Evolutionary conservation across 495 filamentous ascomycete species (phyloP).

Genomic region (Tricharina praecox): DNA sequence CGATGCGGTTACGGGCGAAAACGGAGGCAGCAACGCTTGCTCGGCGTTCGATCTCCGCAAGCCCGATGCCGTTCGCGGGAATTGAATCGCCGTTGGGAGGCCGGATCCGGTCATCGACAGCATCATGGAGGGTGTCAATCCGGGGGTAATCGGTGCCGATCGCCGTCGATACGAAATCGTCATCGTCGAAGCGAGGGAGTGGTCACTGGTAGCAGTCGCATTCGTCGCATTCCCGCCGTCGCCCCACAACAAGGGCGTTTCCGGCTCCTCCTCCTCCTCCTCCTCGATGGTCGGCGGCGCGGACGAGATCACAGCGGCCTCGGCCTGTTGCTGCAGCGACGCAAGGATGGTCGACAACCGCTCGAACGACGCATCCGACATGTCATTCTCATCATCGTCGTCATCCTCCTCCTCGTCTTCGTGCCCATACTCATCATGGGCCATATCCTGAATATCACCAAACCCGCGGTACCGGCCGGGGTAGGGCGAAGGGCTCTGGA

Average conservation of each 20-base stretch:
- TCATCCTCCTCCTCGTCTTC: slow-evolving; percentile 4
- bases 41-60: too few relatives aligned
- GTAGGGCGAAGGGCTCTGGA: not conserved
- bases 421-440: slow-evolving; percentile 8
- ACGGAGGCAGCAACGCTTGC: not conserved
- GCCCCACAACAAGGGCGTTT: too few relatives aligned
- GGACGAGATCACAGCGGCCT: slow-evolving; percentile 22
- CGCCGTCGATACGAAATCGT: slow-evolving; percentile 1
- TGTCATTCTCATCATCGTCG: slow-evolving; percentile 15
- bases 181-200: not conserved
- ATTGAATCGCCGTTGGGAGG: not conserved
- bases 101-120: not conserved
- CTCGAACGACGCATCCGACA: slow-evolving; percentile 21
- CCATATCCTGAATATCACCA: slow-evolving; percentile 8
- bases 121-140: not conserved
- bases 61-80: too few relatives aligned
- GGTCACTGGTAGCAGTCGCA: too few relatives aligned
- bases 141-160: not conserved
- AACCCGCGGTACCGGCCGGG: not conserved
- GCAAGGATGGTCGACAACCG: slow-evolving; percentile 23
- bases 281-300: slow-evolving; percentile 11
- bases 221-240: too few relatives aligned
- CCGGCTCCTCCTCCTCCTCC: not conserved
- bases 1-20: not conserved
- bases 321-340: slow-evolving; percentile 22